Evolutionary conservation across 306 rosid species (phyloP), one percentile per base, ranked within the genome.

Genomic region (Corylus heterophylla): DNA sequence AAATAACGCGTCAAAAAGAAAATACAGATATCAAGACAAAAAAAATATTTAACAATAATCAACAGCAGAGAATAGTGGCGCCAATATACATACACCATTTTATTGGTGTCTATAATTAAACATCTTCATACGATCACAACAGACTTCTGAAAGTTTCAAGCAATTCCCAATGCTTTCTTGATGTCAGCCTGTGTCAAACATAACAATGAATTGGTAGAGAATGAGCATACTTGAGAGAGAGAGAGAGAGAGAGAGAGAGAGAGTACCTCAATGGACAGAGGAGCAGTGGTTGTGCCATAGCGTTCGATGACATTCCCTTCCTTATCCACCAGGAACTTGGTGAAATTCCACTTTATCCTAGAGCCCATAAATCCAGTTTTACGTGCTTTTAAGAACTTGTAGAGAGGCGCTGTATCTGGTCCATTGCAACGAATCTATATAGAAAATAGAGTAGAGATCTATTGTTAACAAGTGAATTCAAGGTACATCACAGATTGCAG

Each of bases 331-430:
- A 96, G 86, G 81, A 96, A 96, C 89, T 96, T 96, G 4, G 98
- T 90, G 87, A 96, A 96, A 89, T 96, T 96, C 99, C 99, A 96
- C 86, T 96, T 93, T 54, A 96, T 90, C 73, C 91, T 82, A 2
- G 90, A 49, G 25, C 99, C 97, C 75, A 88, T 2, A 50, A 80
- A 67, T 77, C 98, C 99, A 45, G 71, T 7, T 85, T 88, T 93
- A 74, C 84, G 86, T 25, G 94, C 68, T 85, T 96, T 96, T 5
- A 93, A 89, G 79, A 89, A 96, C 85, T 83, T 93, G 81, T 80
- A 96, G 0, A 95, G 83, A 12, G 96, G 93, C 54, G 83, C 88
- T 9, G 96, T 16, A 14, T 90, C 80, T 63, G 87, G 64, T 80
- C 99, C 99, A 69, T 93, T 96, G 42, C 88, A 92, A 47, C 94